phyloP scores from a whole-genome alignment of 768 basidiomycete species.

The Tylopilus intermedius region DNA sequence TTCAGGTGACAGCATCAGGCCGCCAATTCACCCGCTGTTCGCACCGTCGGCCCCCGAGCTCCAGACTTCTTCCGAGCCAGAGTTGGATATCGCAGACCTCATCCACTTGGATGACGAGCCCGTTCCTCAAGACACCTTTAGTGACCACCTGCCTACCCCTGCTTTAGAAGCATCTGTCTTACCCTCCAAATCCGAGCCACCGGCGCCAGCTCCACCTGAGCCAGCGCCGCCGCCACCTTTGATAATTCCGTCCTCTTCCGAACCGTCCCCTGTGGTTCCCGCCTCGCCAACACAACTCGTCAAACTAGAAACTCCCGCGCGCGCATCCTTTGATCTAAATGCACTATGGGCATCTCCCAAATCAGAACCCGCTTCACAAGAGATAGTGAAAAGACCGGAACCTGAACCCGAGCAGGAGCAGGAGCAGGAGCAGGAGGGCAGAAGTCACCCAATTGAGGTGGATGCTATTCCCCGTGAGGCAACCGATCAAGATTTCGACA shows the following conservation, averaged over 20 bases:
- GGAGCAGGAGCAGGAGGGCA: conserved; percentile 27
- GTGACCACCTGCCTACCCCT: conserved; percentile 17
- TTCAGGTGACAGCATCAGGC: conserved; percentile 22
- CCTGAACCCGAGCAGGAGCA: conserved; percentile 19
- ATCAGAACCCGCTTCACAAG: conserved; percentile 22
- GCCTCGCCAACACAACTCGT: conserved; percentile 21
- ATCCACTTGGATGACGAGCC: conserved; percentile 73
- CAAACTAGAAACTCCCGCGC: conserved; percentile 42
- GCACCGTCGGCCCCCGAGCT: conserved; percentile 38
- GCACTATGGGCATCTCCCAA: conserved; percentile 63
- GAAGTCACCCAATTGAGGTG: conserved; percentile 44
- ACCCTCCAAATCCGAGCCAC: conserved; percentile 5
- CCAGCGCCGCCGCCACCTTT: conserved; percentile 30
- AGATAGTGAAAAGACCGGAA: conserved; percentile 23
- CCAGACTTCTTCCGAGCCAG: conserved; percentile 44
- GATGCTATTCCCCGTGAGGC: conserved; percentile 38
- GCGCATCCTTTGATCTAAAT: conserved; percentile 65
- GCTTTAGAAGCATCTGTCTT: conserved; percentile 12
- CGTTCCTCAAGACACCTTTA: conserved; percentile 30
- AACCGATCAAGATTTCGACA: conserved; percentile 81
- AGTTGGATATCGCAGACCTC: conserved; percentile 68
- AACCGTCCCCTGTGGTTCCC: conserved; percentile 22
- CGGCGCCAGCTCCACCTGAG: conserved; percentile 13
- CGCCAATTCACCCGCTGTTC: conserved; percentile 33
- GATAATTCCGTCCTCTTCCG: conserved; percentile 44